phyloP scores from a whole-genome alignment of 2,329 filamentous ascomycete species.

The Phyllosticta capitalensis region DNA sequence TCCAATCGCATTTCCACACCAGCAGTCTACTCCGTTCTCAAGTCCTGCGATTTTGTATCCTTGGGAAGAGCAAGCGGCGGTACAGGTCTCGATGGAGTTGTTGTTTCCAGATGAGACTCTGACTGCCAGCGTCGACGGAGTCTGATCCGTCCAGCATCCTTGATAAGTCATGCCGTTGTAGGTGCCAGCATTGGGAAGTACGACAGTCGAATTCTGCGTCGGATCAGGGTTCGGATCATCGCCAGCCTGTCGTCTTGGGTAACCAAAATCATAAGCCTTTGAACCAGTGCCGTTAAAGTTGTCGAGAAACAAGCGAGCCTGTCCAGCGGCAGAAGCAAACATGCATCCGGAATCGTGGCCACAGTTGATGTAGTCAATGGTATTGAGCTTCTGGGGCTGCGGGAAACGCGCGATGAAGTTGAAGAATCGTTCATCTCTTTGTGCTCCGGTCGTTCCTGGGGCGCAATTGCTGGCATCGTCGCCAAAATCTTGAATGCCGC shows the following conservation, averaged over 20 bases:
- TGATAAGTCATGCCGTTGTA: conserved; percentile 28
- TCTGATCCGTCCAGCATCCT: conserved; percentile 28
- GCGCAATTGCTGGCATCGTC: conserved; percentile 26
- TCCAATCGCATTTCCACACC: conserved; percentile 22
- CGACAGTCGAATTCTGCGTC: conserved; percentile 6
- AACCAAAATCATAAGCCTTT: conserved; percentile 27
- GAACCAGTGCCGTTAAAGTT: conserved; percentile 28
- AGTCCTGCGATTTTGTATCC: conserved; percentile 28
- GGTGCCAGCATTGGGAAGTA: conserved; percentile 14
- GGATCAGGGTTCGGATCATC: conserved; percentile 28
- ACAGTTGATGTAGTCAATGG: conserved; percentile 25
- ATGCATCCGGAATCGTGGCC: conserved; percentile 28
- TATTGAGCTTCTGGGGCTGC: conserved; percentile 20
- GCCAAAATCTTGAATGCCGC: conserved; percentile 25
- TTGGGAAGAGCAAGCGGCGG: conserved; percentile 19
- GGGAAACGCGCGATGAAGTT: conserved; percentile 30
- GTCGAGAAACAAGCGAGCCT: conserved; percentile 28
- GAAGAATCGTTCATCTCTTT: conserved; percentile 32
- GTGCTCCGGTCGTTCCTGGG: conserved; percentile 22
- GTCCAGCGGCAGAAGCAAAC: conserved; percentile 26
- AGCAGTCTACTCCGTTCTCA: conserved; percentile 25
- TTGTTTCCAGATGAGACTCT: conserved; percentile 18
- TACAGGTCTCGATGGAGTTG: conserved; percentile 25
- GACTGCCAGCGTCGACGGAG: conserved; percentile 16
- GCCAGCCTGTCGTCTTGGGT: conserved; percentile 23